A percentile compares a stretch with the other conserved stretches of the same genome.
These are phyloP conservation scores for Aspergillus neotritici DNA, from an alignment of 2,329 filamentous ascomycete species.

Conservation along the genomic window DNA sequence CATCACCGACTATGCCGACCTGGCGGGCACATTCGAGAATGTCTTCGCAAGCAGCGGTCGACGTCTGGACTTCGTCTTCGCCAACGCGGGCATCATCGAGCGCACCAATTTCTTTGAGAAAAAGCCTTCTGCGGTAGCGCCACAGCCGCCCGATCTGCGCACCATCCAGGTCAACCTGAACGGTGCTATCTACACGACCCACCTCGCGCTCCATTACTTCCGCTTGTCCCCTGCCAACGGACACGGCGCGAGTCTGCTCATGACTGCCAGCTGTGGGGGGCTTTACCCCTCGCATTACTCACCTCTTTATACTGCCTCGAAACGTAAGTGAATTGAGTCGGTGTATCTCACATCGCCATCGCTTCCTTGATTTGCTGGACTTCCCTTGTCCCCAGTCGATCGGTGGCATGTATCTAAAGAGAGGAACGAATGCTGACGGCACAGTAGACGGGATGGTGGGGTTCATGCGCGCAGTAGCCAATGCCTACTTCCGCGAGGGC, in stretches of 20 bases:
- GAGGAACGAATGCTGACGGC: too few relatives aligned
- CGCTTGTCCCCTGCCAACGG: constrained; percentile 23
- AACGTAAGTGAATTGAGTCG: constrained; percentile 19
- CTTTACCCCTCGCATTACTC: constrained; percentile 32
- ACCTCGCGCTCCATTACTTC: constrained; percentile 39
- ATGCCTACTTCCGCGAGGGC: too few relatives aligned
- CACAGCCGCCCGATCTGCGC: constrained; percentile 25
- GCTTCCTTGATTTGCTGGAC: too few relatives aligned
- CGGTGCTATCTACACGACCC: constrained; percentile 36
- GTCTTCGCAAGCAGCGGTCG: constrained; percentile 32
- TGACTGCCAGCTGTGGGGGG: constrained; percentile 35
- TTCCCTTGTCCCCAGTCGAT: too few relatives aligned
- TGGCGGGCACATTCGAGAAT: constrained; percentile 33
- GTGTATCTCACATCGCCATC: too few relatives aligned
- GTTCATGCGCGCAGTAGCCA: too few relatives aligned
- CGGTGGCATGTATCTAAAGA: too few relatives aligned
- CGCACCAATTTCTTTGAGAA: constrained; percentile 31
- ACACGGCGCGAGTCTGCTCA: constrained; percentile 24
- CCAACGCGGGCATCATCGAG: constrained; percentile 46
- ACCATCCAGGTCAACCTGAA: constrained; percentile 40
- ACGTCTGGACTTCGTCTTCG: constrained; percentile 46
- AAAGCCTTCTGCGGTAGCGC: constrained; percentile 18
- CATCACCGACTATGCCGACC: constrained; percentile 24
- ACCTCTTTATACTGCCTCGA: constrained; percentile 35
- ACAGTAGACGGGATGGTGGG: too few relatives aligned